Percentiles rank a stretch among this genome's conserved stretches.
Evolutionary conservation across 768 basidiomycete species (phyloP).

Genomic region (Russula lepida): DNA sequence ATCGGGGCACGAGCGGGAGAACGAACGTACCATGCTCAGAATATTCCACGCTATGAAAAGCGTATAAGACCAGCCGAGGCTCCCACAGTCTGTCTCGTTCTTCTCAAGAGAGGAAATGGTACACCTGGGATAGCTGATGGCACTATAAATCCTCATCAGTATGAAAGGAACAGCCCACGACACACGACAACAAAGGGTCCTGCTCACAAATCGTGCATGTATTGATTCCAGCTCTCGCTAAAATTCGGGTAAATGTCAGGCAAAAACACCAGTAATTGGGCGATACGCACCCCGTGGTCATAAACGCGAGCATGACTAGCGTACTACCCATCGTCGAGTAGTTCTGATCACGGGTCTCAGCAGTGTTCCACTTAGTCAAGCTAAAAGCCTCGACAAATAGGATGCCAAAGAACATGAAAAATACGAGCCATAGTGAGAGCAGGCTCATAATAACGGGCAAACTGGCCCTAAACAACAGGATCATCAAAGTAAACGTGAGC

Average conservation of each 20-base stretch:
- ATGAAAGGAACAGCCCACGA: no score
- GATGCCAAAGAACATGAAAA: constrained; percentile 90
- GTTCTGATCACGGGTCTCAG: constrained; percentile 62
- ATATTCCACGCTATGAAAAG: constrained; percentile 95
- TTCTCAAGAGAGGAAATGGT: constrained; percentile 42
- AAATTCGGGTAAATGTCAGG: constrained; percentile 1
- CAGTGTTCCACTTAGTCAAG: constrained; percentile 75
- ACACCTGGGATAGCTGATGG: constrained; percentile 72
- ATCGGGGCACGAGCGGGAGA: background rate
- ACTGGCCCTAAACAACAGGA: constrained; percentile 49
- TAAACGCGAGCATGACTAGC: constrained; percentile 84
- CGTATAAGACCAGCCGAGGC: constrained; percentile 68
- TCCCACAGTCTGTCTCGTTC: constrained; percentile 81
- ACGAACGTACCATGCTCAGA: constrained; percentile 70
- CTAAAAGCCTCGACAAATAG: constrained; percentile 86
- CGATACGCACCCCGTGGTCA: constrained; percentile 75
- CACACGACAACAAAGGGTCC: background rate
- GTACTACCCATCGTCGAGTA: constrained; percentile 73
- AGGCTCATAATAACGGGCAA: constrained; percentile 80
- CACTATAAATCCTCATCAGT: constrained; percentile 35
- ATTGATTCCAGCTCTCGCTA: constrained; percentile 95
- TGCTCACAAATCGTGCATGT: constrained; percentile 91
- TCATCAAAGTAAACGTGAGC: background rate
- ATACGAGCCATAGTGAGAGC: constrained; percentile 76
- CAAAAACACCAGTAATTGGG: background rate